phyloP scores from a whole-genome alignment of 2,329 filamentous ascomycete species.

The Cercospora sesami region DNA sequence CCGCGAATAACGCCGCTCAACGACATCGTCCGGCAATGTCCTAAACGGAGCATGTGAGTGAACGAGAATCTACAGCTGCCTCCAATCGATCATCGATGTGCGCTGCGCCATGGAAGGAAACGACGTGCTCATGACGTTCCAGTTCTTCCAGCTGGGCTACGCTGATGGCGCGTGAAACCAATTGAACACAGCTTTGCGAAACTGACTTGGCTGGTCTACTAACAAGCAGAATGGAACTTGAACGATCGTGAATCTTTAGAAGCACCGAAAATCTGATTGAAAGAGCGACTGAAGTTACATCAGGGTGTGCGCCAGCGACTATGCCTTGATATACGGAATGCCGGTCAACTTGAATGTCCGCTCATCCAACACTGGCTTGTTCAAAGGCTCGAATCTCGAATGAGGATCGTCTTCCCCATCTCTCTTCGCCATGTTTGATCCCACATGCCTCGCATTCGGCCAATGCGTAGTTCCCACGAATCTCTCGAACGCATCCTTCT shows the following conservation, averaged over 20 bases:
- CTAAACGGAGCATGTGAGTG: no score
- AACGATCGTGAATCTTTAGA: background rate
- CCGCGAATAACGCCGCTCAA: background rate
- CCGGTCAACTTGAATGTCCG: conserved; percentile 50
- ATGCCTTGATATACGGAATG: conserved; percentile 47
- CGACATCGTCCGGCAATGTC: background rate
- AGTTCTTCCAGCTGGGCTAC: no score
- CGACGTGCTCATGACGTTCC: no score
- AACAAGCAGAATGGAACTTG: background rate
- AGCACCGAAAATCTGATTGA: background rate
- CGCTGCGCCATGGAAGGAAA: no score
- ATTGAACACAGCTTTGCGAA: background rate
- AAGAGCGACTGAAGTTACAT: background rate
- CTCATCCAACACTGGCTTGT: conserved; percentile 45
- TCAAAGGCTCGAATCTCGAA: conserved; percentile 43
- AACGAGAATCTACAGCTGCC: no score
- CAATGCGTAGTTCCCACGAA: conserved; percentile 40
- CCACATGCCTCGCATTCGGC: conserved; percentile 40
- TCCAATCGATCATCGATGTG: background rate
- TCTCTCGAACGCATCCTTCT: conserved; percentile 39
- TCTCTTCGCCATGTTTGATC: conserved; percentile 38
- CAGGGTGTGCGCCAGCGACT: background rate
- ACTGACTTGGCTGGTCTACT: background rate
- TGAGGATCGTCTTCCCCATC: conserved; percentile 38
- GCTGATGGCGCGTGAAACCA: no score